Evolutionary conservation across 2,329 filamentous ascomycete species (phyloP).

Genomic region (Calonectria henricotiae): DNA sequence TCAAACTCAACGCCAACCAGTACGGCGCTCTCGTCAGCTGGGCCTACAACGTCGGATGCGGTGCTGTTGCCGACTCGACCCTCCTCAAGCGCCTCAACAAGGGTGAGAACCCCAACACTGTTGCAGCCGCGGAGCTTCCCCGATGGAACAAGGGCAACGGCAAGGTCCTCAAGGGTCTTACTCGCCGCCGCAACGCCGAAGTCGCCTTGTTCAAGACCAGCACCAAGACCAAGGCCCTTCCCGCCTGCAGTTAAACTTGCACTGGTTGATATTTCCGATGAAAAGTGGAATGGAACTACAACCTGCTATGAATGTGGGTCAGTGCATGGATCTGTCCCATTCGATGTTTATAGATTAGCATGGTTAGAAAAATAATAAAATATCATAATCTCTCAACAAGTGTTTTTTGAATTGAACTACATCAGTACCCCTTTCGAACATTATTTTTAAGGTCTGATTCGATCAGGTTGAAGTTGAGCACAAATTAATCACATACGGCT

Average conservation of each 20-base stretch:
- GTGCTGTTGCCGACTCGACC: slow-evolving; percentile 59
- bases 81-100: slow-evolving; percentile 51
- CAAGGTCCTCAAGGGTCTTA: slow-evolving; percentile 60
- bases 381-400: background rate
- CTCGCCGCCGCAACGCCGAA: slow-evolving; percentile 63
- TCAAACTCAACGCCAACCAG: slow-evolving; percentile 63
- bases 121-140: slow-evolving; percentile 62
- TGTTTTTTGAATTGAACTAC: background rate
- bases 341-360: background rate
- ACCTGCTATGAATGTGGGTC: background rate
- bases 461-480: no score
- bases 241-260: slow-evolving; percentile 30
- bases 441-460: no score
- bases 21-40: slow-evolving; percentile 69
- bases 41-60: slow-evolving; percentile 68
- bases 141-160: slow-evolving; percentile 65
- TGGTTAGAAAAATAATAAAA: background rate
- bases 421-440: background rate
- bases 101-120: slow-evolving; percentile 56
- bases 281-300: background rate
- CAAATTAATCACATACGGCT: no score
- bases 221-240: slow-evolving; percentile 38
- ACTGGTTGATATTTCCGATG: background rate
- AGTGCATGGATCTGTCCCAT: background rate
- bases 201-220: slow-evolving; percentile 55